Evolutionary conservation across 495 filamentous ascomycete species (phyloP).

Genomic region (Aspergillus sparsus): DNA sequence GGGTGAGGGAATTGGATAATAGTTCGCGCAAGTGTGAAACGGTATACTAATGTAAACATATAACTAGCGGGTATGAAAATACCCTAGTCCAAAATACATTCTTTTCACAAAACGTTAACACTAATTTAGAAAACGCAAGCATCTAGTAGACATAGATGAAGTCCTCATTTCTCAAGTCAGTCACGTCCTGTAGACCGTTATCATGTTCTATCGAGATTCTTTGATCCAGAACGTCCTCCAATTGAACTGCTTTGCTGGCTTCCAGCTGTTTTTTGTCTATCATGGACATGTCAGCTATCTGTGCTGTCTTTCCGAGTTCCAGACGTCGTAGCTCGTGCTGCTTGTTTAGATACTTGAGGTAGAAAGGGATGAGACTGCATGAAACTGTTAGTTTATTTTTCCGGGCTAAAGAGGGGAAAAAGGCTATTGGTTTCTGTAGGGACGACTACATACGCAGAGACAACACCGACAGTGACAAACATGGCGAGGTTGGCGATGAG

Average conservation of each 20-base stretch:
- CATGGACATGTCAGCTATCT: conserved; percentile 28
- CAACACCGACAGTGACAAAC: conserved; percentile 26
- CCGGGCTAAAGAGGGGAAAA: no score
- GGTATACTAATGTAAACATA: no score
- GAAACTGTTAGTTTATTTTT: neutral
- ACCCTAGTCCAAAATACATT: no score
- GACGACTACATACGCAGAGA: conserved; percentile 24
- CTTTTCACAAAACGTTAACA: no score
- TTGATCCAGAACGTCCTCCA: conserved; percentile 23
- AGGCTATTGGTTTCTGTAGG: neutral
- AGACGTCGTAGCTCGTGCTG: conserved; percentile 47
- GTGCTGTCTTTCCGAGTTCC: conserved; percentile 32
- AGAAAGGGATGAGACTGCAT: conserved; percentile 42
- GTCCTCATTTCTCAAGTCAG: conserved; percentile 33
- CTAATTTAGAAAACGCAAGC: no score
- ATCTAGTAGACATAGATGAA: conserved; percentile 33
- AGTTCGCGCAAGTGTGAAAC: no score
- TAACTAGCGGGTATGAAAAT: no score
- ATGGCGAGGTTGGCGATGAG: conserved; percentile 31
- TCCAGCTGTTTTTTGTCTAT: conserved; percentile 17
- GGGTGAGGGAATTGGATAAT: no score
- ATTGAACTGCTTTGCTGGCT: conserved; percentile 21
- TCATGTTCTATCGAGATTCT: conserved; percentile 9
- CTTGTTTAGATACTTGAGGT: conserved; percentile 52
- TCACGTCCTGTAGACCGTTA: conserved; percentile 30